A percentile compares a stretch with the other conserved stretches of the same genome.
These are phyloP conservation scores for Pholiota conissans DNA, from an alignment of 768 basidiomycete genomes.

Conservation along the genomic window DNA sequence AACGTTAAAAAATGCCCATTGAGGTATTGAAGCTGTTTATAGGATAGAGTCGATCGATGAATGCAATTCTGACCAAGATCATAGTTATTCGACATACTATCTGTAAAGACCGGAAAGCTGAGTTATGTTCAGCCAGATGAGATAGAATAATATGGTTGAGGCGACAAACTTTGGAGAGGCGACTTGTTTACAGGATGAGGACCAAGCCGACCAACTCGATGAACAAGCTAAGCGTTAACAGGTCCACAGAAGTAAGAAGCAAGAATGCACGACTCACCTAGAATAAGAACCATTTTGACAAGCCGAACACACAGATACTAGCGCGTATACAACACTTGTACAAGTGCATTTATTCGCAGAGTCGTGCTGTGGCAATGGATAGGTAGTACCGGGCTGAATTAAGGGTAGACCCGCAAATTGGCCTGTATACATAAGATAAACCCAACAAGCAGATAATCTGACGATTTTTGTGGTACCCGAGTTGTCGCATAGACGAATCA, in stretches of 20 bases:
- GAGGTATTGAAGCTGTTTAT: background rate
- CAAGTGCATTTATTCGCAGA: constrained; percentile 29
- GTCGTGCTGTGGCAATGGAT: background rate
- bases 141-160: too few relatives aligned
- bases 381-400: background rate
- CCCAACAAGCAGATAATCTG: background rate
- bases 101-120: background rate
- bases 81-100: background rate
- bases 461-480: background rate
- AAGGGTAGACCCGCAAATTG: background rate
- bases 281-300: constrained; percentile 21
- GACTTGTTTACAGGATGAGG: background rate
- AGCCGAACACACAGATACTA: constrained; percentile 33
- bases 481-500: constrained; percentile 5
- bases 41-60: background rate
- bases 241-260: background rate
- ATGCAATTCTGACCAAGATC: background rate
- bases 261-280: constrained; percentile 3
- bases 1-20: constrained; percentile 1
- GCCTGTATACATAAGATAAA: background rate
- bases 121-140: background rate
- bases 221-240: background rate
- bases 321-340: constrained; percentile 31
- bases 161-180: background rate
- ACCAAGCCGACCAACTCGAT: constrained; percentile 10